These are phyloP conservation scores for Malassezia equina DNA, from an alignment of 1,284 basidiomycete species.

Conservation along the genomic window DNA sequence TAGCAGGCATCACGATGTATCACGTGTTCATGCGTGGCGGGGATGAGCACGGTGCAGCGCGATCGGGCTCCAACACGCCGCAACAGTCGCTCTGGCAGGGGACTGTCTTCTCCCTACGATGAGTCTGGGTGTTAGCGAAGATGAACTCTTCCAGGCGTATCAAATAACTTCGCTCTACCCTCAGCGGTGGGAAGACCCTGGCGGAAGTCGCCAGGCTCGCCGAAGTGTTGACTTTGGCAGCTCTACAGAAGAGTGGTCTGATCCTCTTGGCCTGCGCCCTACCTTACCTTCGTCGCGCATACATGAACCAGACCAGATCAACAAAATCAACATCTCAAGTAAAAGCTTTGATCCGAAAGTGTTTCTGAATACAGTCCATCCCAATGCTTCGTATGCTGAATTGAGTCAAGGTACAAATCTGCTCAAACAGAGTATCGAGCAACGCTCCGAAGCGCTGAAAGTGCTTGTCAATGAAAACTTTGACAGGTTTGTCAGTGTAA, in stretches of 20 bases:
- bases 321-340: constrained; percentile 53
- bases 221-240: not conserved
- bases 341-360: constrained; percentile 93
- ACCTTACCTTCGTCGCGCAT: constrained; percentile 50
- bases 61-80: not conserved
- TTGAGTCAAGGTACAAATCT: constrained; percentile 52
- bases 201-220: not conserved
- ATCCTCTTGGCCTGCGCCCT: constrained; percentile 47
- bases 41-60: not conserved
- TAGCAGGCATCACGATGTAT: not conserved
- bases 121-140: constrained; percentile 36
- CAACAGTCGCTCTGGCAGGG: not conserved
- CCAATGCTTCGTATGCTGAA: constrained; percentile 90
- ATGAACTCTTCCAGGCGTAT: constrained; percentile 49
- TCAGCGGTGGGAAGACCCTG: constrained; percentile 35
- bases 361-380: constrained; percentile 83
- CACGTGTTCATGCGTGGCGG: not conserved
- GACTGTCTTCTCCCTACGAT: not conserved
- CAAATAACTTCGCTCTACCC: constrained; percentile 48
- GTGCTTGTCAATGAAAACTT: constrained; percentile 96
- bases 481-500: constrained; percentile 93
- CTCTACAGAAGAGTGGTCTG: constrained; percentile 27
- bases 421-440: constrained; percentile 35
- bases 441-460: constrained; percentile 75
- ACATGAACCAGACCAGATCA: constrained; percentile 22